Evolutionary conservation across 2,329 filamentous ascomycete genomes (phyloP).

Genomic region (Sporothrix inflata): DNA sequence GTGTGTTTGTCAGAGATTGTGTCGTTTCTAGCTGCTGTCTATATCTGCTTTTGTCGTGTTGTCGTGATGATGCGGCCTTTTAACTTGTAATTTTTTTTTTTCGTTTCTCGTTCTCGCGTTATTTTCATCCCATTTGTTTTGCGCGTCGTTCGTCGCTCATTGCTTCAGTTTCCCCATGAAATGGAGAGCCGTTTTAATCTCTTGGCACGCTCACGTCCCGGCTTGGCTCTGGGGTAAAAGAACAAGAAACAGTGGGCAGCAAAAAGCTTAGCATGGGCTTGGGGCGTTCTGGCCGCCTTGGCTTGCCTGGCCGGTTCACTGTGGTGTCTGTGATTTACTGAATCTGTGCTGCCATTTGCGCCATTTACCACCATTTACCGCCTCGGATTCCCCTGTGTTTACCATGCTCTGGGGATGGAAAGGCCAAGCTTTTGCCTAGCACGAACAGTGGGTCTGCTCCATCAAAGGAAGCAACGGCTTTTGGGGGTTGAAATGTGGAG

Average conservation of each 20-base stretch:
- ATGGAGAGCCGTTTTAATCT: background rate
- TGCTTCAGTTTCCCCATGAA: background rate
- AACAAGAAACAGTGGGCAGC: background rate
- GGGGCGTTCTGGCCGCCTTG: background rate
- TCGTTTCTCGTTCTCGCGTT: background rate
- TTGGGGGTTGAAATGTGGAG: background rate
- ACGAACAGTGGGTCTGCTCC: background rate
- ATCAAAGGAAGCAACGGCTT: background rate
- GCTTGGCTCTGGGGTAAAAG: constrained; percentile 26
- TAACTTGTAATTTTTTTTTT: too few species aligned
- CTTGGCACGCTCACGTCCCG: constrained; percentile 19
- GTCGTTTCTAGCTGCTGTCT: background rate
- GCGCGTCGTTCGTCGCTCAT: background rate
- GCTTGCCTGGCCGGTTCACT: background rate
- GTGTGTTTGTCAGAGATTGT: constrained; percentile 10
- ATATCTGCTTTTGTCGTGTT: background rate
- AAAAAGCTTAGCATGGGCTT: background rate
- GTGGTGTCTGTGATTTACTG: background rate
- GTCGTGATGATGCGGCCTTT: background rate
- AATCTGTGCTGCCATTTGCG: background rate
- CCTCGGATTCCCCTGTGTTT: background rate
- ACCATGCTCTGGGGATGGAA: background rate
- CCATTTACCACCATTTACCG: background rate
- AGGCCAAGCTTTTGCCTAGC: constrained; percentile 17
- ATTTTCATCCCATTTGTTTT: background rate